Base-by-base conservation (phyloP, 805 yeast species). In the Cyberlindnera galapagoensis region DNA sequence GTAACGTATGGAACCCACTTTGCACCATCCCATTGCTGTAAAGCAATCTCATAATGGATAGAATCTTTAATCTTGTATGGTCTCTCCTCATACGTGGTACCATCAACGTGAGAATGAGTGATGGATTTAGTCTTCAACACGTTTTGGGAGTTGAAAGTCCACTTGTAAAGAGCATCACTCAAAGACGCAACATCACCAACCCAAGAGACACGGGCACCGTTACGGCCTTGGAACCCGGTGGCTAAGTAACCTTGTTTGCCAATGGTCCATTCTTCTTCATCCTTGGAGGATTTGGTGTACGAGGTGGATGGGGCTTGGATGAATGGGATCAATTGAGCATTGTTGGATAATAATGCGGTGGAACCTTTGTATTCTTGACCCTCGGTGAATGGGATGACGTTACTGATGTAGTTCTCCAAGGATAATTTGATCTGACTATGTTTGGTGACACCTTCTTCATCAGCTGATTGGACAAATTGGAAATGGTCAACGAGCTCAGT, bases 191-290 rank as follows among this genome's bases (percentile, higher is more conserved):
- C 62, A 28, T 81, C 68, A n/a, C 97, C 97, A 12, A 80, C 47
- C 95, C 97, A 86, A 9, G 70, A 52, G 27, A 76, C 66, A 46
- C 98, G 76, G 2, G 94, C 83, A 51, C 83, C 85, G 52, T 74
- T 74, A 35, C 76, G 65, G 29, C 80, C 80, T 63, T 92, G 99
- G 48, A 85, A 71, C 2, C 77, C 92, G 8, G 75, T 94, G 15
- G 77, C 74, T 32, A 83, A 54, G 54, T 64, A 79, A 5, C 85
- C 87, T 60, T 88, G 94, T 26, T 76, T 65, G 19, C 96, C 96
- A 21, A 76, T 63, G 10, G 83, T 75, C 95, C 95, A 88, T n/a
- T 63, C 58, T 12, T 60, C 67, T 12, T 63, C 69, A 33, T 68
- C 73, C 34, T 66, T 63, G 6, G 60, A 44, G 42, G 66, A 66